A percentile compares a stretch with the other conserved stretches of the same genome.
Conservation (phyloP, 129 eudicot genomes). For the Artemisia annua region DNA sequence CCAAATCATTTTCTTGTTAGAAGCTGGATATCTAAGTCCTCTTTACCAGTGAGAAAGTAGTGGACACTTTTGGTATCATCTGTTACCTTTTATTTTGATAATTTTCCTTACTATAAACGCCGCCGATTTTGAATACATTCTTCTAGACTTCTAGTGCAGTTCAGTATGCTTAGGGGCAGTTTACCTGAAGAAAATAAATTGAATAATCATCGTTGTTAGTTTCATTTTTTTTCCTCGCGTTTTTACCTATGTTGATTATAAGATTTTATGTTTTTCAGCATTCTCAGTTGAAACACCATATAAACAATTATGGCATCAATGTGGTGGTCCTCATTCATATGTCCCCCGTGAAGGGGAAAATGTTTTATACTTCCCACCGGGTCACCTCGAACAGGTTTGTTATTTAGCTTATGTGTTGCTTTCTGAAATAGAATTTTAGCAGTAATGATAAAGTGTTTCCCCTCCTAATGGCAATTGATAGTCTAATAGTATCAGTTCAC, state of each 20-base stretch:
- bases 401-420: neutral
- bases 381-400: slow-evolving; percentile 91
- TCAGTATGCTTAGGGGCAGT: no score
- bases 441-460: neutral
- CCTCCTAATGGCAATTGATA: neutral
- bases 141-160: no score
- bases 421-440: slow-evolving; percentile 9
- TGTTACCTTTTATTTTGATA: no score
- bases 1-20: no score
- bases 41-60: no score
- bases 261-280: slow-evolving; percentile 32
- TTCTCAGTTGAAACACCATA: slow-evolving; percentile 44
- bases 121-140: no score
- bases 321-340: slow-evolving; percentile 81
- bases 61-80: no score
- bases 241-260: neutral
- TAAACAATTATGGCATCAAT: slow-evolving; percentile 75
- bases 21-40: no score
- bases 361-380: slow-evolving; percentile 88
- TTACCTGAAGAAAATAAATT: no score
- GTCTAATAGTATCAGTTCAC: neutral
- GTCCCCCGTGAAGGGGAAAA: slow-evolving; percentile 91
- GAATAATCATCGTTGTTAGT: neutral
- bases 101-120: no score
- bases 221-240: neutral